Evolutionary conservation across 2,329 filamentous ascomycete genomes (phyloP).

Genomic region (Trichoderma sp.): DNA sequence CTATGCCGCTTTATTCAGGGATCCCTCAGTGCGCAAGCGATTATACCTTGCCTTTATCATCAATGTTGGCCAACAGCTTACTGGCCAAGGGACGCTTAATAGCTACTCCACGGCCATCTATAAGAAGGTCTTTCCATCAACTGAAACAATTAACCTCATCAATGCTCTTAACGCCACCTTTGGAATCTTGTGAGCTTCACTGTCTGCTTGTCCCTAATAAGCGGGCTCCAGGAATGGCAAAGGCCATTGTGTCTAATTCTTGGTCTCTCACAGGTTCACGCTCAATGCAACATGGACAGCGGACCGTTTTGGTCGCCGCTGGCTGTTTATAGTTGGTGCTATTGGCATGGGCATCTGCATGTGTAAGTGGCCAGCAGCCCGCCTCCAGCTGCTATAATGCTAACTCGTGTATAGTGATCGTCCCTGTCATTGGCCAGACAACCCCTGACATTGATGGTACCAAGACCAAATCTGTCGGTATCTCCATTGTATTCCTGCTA

Average conservation of each 20-base stretch:
- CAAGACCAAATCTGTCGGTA: background rate
- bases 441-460: constrained; percentile 1
- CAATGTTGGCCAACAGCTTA: background rate
- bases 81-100: constrained; percentile 5
- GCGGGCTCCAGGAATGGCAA: no score
- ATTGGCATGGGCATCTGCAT: constrained; percentile 5
- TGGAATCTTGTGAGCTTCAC: background rate
- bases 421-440: background rate
- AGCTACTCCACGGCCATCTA: constrained; percentile 7
- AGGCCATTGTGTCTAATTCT: background rate
- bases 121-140: constrained; percentile 3
- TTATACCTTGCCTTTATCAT: background rate
- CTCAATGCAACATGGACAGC: constrained; percentile 11
- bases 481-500: background rate
- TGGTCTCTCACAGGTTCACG: background rate
- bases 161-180: constrained; percentile 4
- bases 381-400: no score
- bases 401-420: background rate
- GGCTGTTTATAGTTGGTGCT: background rate
- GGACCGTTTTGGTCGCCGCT: background rate
- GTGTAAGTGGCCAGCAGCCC: background rate
- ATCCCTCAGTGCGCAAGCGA: background rate
- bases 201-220: background rate
- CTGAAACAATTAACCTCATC: background rate
- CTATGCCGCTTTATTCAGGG: background rate